Evolutionary conservation across 179 eudicot genomes (phyloP), one percentile per base, ranked within the genome.

Genomic region (Patellifolia procumbens): DNA sequence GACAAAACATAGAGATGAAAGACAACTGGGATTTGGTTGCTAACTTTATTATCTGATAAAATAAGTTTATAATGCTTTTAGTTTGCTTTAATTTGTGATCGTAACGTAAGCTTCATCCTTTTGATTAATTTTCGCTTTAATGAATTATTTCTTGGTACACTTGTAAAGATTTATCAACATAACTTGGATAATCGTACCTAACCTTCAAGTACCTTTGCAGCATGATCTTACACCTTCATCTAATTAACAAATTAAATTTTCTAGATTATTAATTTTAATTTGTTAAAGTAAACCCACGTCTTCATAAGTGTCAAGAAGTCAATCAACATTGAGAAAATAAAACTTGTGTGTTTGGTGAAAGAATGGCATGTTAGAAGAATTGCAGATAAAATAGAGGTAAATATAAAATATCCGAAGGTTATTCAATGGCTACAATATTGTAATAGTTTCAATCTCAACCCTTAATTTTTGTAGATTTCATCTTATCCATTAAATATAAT

Each of bases 11-110:
- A 69, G 56, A 69, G 59, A 39, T 48, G 17, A 49, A n/a, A 16
- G 73, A 69, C 73, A 69, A 45, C 42, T 46, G 39, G 29, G 39
- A 69, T 69, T 69, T 69, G 58, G 42, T 69, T 48, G 73, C 58
- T 67, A 22, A 67, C 34, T 35, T 56, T 56, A 20, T 52, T 17
- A 56, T 56, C 61, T 11, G 2, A 51, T 16, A 20, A 13, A 4
- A 12, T 6, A 16, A 51, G 45, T 39, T 10, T 39, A 51, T 19
- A 16, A 3, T 51, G 56, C 56, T 20, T 51, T 51, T 17, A 19
- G 56, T 20, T n/a, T 51, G 22, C 56, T 19, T 51, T 46, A 10
- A 8, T 10, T 45, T 16, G 19, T 19, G 19, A n/a, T 51, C 16
- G n/a, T 16, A 51, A 51, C 22, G 22, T 35, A 64, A 26, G 61